These are phyloP conservation scores for Vanrija pseudolonga DNA, from an alignment of 1,284 basidiomycete genomes.

Conservation along the genomic window DNA sequence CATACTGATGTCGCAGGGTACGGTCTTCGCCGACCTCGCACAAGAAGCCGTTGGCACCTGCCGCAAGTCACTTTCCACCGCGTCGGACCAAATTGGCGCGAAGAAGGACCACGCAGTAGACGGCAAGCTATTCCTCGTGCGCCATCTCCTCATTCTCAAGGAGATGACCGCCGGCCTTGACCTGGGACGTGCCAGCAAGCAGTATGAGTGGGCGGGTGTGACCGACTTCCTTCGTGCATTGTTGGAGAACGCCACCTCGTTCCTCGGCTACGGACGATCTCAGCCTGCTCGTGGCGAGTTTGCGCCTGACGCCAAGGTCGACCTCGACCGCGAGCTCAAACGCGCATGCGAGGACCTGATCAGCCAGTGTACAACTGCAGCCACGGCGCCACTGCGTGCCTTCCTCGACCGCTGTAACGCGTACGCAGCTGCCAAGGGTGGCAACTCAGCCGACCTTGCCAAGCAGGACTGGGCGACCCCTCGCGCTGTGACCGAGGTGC, in stretches of 20 bases:
- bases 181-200: conserved; percentile 52
- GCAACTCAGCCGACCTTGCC: conserved; percentile 50
- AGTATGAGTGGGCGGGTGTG: conserved; percentile 50
- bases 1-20: conserved; percentile 57
- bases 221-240: conserved; percentile 68
- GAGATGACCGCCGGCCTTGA: conserved; percentile 78
- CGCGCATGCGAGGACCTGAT: conserved; percentile 78
- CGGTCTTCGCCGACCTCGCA: conserved; percentile 88
- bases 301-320: conserved; percentile 54
- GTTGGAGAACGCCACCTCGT: conserved; percentile 63
- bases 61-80: conserved; percentile 68
- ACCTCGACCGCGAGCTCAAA: conserved; percentile 78
- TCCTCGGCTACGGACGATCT: conserved; percentile 54
- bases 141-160: conserved; percentile 85
- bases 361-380: conserved; percentile 56
- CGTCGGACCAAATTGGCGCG: conserved; percentile 61
- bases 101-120: conserved; percentile 58
- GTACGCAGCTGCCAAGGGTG: conserved; percentile 28
- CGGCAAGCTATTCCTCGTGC: conserved; percentile 74
- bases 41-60: conserved; percentile 82
- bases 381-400: conserved; percentile 55
- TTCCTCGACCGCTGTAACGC: conserved; percentile 59
- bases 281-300: conserved; percentile 20
- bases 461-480: conserved; percentile 54
- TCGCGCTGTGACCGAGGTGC: conserved; percentile 51